A percentile compares a stretch with the other conserved stretches of the same genome.
Conservation (phyloP, 768 basidiomycete genomes). For the Tulasnella sp. region DNA sequence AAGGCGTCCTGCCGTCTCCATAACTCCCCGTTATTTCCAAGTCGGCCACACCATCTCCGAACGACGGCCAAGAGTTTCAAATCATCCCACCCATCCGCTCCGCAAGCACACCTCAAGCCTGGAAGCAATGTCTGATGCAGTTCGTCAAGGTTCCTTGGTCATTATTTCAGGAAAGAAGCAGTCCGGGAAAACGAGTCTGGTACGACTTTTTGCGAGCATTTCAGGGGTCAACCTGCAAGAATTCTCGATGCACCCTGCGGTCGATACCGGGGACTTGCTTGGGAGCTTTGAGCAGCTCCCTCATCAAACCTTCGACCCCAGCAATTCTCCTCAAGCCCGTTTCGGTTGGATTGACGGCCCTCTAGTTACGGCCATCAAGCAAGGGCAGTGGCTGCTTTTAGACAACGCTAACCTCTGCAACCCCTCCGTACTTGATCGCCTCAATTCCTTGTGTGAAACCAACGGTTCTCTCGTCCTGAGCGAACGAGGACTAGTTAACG, state of each 20-base stretch:
- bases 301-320: background rate
- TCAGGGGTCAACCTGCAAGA: constrained; percentile 68
- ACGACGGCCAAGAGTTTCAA: background rate
- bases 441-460: constrained; percentile 92
- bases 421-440: constrained; percentile 90
- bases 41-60: constrained; percentile 57
- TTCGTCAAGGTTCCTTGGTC: constrained; percentile 79
- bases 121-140: constrained; percentile 70
- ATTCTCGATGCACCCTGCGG: constrained; percentile 75
- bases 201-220: constrained; percentile 64
- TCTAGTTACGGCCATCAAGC: constrained; percentile 76
- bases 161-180: constrained; percentile 74
- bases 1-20: constrained; percentile 36
- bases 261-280: constrained; percentile 89
- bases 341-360: constrained; percentile 98
- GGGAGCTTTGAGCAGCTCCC: constrained; percentile 90
- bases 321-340: background rate
- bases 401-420: constrained; percentile 94
- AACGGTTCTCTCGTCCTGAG: constrained; percentile 79
- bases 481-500: constrained; percentile 82
- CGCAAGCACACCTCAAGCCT: constrained; percentile 62
- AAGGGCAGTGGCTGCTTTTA: constrained; percentile 84
- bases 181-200: constrained; percentile 75
- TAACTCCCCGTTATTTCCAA: constrained; percentile 46
- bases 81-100: constrained; percentile 48